Evolutionary conservation across 1,139 yeast genomes (phyloP).

Genomic region (Saccharomyces hybrid): DNA sequence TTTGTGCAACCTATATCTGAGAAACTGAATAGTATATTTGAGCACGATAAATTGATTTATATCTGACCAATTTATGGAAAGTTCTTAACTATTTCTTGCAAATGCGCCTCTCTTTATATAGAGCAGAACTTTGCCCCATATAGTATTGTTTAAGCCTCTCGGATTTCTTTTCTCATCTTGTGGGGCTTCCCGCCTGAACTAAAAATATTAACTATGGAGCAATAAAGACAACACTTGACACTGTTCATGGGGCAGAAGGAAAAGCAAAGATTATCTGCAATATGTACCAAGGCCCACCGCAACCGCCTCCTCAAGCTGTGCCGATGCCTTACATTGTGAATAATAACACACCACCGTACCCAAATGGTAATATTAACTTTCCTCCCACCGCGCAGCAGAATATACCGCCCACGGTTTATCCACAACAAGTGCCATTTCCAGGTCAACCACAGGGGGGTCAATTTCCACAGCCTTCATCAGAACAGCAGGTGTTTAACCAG

Average conservation of each 20-base stretch:
- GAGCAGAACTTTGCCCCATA: background rate
- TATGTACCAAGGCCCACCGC: background rate
- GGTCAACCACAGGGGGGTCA: background rate
- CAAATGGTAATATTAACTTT: background rate
- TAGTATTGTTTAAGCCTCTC: background rate
- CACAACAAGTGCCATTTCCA: background rate
- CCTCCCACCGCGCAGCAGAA: background rate
- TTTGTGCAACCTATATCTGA: background rate
- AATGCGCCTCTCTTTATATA: background rate
- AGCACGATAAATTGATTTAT: background rate
- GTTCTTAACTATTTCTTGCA: background rate
- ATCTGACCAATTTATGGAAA: constrained; percentile 12
- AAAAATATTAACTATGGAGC: background rate
- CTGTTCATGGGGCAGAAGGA: background rate
- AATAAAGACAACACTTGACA: background rate
- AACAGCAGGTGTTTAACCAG: background rate
- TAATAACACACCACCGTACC: background rate
- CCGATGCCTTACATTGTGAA: background rate
- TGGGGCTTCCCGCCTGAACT: background rate
- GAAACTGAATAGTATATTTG: background rate
- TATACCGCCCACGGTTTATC: background rate
- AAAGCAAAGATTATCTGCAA: background rate
- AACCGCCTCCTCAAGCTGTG: background rate
- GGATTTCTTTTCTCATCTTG: background rate
- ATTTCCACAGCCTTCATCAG: background rate